Base-by-base conservation (phyloP, 1,284 basidiomycete species). In the Malassezia sp. region DNA sequence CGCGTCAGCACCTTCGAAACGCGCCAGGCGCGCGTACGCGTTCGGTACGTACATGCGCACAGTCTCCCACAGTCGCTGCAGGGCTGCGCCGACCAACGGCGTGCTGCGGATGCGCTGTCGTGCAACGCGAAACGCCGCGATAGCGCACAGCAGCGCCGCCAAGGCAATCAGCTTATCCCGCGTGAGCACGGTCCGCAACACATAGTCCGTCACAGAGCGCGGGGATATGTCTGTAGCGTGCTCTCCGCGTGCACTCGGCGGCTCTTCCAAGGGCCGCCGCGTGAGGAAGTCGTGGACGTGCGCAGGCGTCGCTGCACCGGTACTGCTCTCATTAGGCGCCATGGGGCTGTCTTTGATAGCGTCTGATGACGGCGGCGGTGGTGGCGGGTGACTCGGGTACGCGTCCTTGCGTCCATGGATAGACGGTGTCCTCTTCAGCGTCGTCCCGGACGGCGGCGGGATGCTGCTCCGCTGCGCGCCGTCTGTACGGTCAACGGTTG, bases 31-130 rank as follows among this genome's bases (percentile, higher is more conserved):
- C n/a, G n/a, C n/a, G n/a, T n/a, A n/a, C n/a, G n/a, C n/a, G n/a
- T n/a, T n/a, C 15, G 8, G 29, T 33, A 49, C 46, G 17, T 49
- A 49, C 46, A 49, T 49, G 18, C 46, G 39, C 3, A 49, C 9
- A 17, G 46, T 49, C 15, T 49, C 46, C 32, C 33, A 32, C 8
- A 49, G 7, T 11, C 47, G 47, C 22, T 33, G 40, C 22, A 24
- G 5, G 15, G 34, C 20, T 10, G 43, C 4, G 20, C 28, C 14
- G 5, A 12, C 2, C 40, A 40, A 38, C 15, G 33, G 8, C 20
- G 18, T 12, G 38, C 29, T 7, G 4, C 15, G 15, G 40, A 22
- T 7, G 11, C 40, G 22, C n/a, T 34, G 18, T 11, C 31, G 40
- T 6, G 40, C 27, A 7, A 42, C 11, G 17, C 23, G n/a, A 14